Conservation (phyloP, 2,329 filamentous ascomycete species). For the Colletotrichum viniferum region DNA sequence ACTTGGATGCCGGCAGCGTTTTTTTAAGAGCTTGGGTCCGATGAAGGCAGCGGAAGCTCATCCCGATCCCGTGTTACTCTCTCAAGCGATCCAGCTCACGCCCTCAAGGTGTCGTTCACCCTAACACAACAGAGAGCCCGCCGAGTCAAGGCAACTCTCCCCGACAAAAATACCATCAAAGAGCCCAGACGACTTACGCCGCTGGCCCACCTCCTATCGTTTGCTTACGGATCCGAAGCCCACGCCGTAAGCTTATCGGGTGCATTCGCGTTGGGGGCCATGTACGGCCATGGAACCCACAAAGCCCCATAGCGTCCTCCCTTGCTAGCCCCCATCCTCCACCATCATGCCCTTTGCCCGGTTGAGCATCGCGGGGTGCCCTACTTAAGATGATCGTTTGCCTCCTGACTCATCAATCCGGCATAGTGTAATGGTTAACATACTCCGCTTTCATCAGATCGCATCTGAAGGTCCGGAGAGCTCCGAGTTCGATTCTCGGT, state of each 20-base stretch:
- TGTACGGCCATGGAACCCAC: not conserved
- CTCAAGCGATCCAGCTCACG: not conserved
- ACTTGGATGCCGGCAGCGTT: not conserved
- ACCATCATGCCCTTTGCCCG: not conserved
- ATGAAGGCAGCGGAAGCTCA: not conserved
- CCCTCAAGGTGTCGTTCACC: not conserved
- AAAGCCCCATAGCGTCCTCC: not conserved
- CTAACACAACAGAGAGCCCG: not conserved
- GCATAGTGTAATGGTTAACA: conserved; percentile 1
- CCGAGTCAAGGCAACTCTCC: not conserved
- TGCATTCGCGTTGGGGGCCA: not conserved
- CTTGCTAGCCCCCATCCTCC: not conserved
- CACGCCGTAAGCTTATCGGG: not conserved
- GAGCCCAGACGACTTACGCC: not conserved
- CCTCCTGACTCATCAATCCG: not conserved
- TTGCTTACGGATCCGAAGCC: not conserved
- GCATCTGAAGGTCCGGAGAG: not conserved
- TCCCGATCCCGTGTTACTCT: not conserved
- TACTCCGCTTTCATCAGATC: not conserved
- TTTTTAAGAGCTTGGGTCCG: not conserved
- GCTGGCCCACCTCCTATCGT: not conserved
- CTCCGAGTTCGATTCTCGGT: not conserved
- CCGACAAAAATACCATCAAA: not conserved
- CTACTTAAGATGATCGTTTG: not conserved
- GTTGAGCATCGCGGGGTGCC: not conserved